These are phyloP conservation scores for Gracilaria gracilis DNA, from an alignment of 23 red algal species.

Conservation along the genomic window DNA sequence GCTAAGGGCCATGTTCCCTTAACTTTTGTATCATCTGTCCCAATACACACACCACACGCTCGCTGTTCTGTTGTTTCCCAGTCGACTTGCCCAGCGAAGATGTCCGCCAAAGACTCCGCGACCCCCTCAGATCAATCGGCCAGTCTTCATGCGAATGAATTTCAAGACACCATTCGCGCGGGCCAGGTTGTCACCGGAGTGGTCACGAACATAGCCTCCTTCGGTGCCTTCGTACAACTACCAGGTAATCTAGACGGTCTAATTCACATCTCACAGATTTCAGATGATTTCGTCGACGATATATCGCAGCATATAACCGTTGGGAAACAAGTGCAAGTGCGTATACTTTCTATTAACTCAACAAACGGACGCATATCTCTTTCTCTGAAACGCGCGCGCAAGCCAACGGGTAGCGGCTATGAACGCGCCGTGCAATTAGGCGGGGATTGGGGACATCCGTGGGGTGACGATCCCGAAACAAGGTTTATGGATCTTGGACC, in stretches of 20 bases:
- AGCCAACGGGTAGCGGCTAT: constrained; percentile 20
- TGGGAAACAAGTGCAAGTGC: constrained; percentile 71
- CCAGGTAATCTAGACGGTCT: constrained; percentile 55
- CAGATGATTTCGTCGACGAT: constrained; percentile 57
- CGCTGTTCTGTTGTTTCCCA: not conserved
- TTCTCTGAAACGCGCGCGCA: constrained; percentile 41
- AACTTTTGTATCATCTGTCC: not conserved
- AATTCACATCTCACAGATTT: constrained; percentile 91
- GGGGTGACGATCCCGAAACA: constrained; percentile 66
- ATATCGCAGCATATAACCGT: constrained; percentile 52
- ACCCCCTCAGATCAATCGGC: not conserved
- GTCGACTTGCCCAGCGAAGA: not conserved
- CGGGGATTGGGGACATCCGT: constrained; percentile 77
- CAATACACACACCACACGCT: not conserved
- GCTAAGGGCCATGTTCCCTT: not conserved
- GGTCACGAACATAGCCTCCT: constrained; percentile 37
- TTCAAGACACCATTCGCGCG: not conserved
- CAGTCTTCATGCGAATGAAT: not conserved
- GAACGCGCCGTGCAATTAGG: constrained; percentile 63
- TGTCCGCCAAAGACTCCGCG: not conserved
- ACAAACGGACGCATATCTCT: constrained; percentile 63
- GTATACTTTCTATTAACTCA: constrained; percentile 70
- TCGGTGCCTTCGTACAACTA: constrained; percentile 73
- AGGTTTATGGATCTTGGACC: constrained; percentile 43
- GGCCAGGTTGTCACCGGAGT: constrained; percentile 18